phyloP scores from a whole-genome alignment of 2,329 filamentous ascomycete genomes.

The Alternaria atra region DNA sequence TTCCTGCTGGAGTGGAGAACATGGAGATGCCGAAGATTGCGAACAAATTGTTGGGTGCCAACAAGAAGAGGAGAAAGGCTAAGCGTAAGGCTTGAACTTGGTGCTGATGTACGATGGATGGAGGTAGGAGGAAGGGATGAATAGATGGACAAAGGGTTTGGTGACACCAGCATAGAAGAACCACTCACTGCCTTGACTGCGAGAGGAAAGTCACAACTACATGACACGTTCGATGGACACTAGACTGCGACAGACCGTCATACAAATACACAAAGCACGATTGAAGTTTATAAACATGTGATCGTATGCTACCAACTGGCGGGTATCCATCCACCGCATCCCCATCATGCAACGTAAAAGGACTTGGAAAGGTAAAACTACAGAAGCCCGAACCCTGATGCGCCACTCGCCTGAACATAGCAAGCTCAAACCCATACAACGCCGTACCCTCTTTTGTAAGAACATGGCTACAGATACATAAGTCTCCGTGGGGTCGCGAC shows the following conservation, averaged over 20 bases:
- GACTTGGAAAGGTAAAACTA: slow-evolving; percentile 18
- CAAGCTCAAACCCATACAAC: slow-evolving; percentile 27
- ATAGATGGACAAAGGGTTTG: background rate
- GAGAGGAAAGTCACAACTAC: background rate
- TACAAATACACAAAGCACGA: background rate
- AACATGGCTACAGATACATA: slow-evolving; percentile 24
- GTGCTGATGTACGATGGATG: background rate
- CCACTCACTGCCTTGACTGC: background rate
- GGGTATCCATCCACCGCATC: slow-evolving; percentile 32
- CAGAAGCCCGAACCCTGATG: slow-evolving; percentile 21
- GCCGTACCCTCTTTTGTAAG: slow-evolving; percentile 27
- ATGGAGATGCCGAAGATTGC: slow-evolving; percentile 38
- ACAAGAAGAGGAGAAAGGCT: slow-evolving; percentile 35
- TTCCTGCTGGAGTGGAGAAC: slow-evolving; percentile 40
- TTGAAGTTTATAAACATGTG: slow-evolving; percentile 18
- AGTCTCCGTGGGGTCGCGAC: slow-evolving; percentile 12
- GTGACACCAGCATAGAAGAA: background rate
- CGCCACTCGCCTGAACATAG: slow-evolving; percentile 29
- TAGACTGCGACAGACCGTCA: background rate
- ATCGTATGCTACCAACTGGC: slow-evolving; percentile 30
- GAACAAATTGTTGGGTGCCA: slow-evolving; percentile 42
- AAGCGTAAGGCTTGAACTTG: slow-evolving; percentile 13
- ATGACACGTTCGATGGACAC: background rate
- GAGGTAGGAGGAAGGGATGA: background rate
- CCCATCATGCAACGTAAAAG: slow-evolving; percentile 33